Conservation (phyloP, 257 asterid genomes). For the Solanum gracilifrons region DNA sequence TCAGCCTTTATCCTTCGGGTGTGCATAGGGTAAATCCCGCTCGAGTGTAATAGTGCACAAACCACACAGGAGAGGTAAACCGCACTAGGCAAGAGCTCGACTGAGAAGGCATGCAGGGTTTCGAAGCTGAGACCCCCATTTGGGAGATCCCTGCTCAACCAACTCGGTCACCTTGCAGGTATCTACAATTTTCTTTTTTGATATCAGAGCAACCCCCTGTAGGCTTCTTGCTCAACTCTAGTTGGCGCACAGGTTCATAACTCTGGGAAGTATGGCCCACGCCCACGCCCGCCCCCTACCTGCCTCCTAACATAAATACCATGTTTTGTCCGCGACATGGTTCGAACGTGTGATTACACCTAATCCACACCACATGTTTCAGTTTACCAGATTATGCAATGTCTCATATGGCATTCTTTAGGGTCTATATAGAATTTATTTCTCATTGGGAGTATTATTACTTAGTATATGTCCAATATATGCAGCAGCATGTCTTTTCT, state of each 20-base stretch:
- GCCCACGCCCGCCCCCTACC: not conserved
- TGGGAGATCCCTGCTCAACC: not conserved
- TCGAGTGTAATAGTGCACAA: not conserved
- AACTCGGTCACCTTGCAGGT: not conserved
- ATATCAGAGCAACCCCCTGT: not conserved
- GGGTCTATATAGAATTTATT: accelerated
- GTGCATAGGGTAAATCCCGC: not conserved
- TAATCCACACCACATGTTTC: not conserved
- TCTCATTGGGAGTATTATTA: not conserved
- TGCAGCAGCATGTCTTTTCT: not conserved
- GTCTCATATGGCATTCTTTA: not conserved
- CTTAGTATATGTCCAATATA: not conserved
- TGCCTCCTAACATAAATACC: not conserved
- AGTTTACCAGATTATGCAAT: not conserved
- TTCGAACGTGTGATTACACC: not conserved
- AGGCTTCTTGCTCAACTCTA: not conserved
- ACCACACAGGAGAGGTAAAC: too few species aligned
- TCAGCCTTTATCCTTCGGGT: not conserved
- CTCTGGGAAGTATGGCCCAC: not conserved
- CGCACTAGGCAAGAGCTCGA: not conserved
- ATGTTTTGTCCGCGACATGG: not conserved
- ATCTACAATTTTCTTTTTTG: not conserved
- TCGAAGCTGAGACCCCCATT: not conserved
- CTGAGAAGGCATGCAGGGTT: not conserved
- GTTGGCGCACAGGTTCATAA: not conserved